Evolutionary conservation across 345 rosid species (phyloP).

Genomic region (Bretschneidera sinensis): DNA sequence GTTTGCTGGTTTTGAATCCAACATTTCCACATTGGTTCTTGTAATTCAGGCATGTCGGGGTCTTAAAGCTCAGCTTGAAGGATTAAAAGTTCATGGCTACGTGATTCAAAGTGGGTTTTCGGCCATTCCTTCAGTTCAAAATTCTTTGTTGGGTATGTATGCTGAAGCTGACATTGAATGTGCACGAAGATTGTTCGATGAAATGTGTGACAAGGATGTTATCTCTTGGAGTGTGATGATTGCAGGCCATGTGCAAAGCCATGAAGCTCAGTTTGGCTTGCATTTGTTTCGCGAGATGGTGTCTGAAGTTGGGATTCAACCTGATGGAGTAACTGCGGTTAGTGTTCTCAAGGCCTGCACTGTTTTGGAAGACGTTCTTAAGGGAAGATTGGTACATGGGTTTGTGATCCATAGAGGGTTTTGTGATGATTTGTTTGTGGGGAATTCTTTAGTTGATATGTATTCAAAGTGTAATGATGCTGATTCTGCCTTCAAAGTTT

Average conservation of each 20-base stretch:
- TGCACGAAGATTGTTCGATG: constrained; percentile 61
- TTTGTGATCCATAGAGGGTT: constrained; percentile 42
- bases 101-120: constrained; percentile 45
- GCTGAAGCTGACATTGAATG: constrained; percentile 20
- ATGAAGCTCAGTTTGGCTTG: constrained; percentile 36
- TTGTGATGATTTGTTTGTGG: constrained; percentile 39
- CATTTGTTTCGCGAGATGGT: constrained; percentile 54
- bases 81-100: constrained; percentile 39
- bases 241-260: constrained; percentile 39
- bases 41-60: constrained; percentile 42
- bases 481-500: constrained; percentile 45
- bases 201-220: constrained; percentile 60
- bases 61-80: constrained; percentile 13
- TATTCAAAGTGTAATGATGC: constrained; percentile 47
- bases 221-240: constrained; percentile 68
- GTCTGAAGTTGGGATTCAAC: constrained; percentile 23
- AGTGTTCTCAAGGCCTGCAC: constrained; percentile 63
- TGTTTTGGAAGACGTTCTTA: constrained; percentile 21
- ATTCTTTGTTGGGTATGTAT: constrained; percentile 42
- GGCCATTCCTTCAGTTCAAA: constrained; percentile 41
- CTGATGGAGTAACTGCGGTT: constrained; percentile 42
- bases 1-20: constrained; percentile 50
- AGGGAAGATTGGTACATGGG: constrained; percentile 55
- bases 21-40: constrained; percentile 53
- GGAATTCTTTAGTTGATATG: constrained; percentile 65